phyloP scores from a whole-genome alignment of 2,329 filamentous ascomycete species.

The Colletotrichum neosansevieriae region DNA sequence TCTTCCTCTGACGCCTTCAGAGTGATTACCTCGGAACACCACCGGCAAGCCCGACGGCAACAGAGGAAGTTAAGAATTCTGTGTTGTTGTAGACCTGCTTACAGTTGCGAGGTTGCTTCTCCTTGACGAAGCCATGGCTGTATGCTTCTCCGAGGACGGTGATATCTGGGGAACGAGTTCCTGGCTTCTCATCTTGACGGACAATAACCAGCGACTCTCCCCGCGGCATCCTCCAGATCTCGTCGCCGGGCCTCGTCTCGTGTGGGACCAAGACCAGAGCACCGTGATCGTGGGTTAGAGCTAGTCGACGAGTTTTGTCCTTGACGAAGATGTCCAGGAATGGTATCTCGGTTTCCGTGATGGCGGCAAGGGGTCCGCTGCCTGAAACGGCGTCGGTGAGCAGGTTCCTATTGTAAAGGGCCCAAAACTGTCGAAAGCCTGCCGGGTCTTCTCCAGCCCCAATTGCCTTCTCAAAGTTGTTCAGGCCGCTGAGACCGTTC shows the following conservation, averaged over 20 bases:
- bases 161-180: constrained; percentile 8
- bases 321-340: constrained; percentile 40
- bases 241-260: constrained; percentile 29
- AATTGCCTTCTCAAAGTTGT: constrained; percentile 49
- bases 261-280: constrained; percentile 36
- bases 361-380: constrained; percentile 42
- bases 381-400: constrained; percentile 49
- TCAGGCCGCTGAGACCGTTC: constrained; percentile 50
- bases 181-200: constrained; percentile 3
- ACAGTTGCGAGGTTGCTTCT: constrained; percentile 11
- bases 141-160: constrained; percentile 34
- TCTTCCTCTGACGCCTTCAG: no score
- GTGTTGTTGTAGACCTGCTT: constrained; percentile 30
- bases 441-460: constrained; percentile 49
- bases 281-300: constrained; percentile 37
- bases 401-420: constrained; percentile 49
- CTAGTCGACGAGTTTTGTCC: constrained; percentile 27
- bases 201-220: constrained; percentile 22
- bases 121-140: constrained; percentile 30
- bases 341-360: constrained; percentile 44
- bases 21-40: constrained; percentile 30
- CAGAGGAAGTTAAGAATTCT: constrained; percentile 38
- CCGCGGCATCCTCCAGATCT: constrained; percentile 39
- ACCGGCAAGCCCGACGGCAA: constrained; percentile 39
- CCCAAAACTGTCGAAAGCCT: constrained; percentile 52